Conservation (phyloP, 345 rosid species). For the Iberis pinnata region DNA sequence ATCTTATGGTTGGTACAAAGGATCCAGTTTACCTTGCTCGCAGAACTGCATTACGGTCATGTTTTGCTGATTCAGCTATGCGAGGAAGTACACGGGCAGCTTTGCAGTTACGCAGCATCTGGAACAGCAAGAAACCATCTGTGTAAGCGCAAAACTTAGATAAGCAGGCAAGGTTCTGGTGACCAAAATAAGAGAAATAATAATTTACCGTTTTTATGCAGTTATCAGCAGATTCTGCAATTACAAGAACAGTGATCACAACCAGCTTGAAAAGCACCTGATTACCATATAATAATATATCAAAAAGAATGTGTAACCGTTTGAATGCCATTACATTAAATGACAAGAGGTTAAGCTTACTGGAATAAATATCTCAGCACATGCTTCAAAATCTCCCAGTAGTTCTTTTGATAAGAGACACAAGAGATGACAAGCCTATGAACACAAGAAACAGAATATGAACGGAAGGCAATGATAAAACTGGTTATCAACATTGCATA, state of each 20-base stretch:
- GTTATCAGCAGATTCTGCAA: slow-evolving; percentile 98
- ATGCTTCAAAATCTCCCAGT: slow-evolving; percentile 91
- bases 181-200: not conserved
- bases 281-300: slow-evolving; percentile 39
- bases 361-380: slow-evolving; percentile 90
- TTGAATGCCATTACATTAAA: slow-evolving; percentile 8
- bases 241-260: slow-evolving; percentile 99
- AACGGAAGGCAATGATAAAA: slow-evolving; percentile 10
- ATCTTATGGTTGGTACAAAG: slow-evolving; percentile 10
- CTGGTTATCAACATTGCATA: slow-evolving; percentile 6
- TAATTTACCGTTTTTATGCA: slow-evolving; percentile 84
- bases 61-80: slow-evolving; percentile 82
- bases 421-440: slow-evolving; percentile 83
- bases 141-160: slow-evolving; percentile 28
- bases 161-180: slow-evolving; percentile 7
- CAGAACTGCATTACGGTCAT: slow-evolving; percentile 79
- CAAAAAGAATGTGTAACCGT: slow-evolving; percentile 22
- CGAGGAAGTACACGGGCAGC: slow-evolving; percentile 91
- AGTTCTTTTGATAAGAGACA: slow-evolving; percentile 94
- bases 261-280: slow-evolving; percentile 99
- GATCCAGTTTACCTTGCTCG: slow-evolving; percentile 65
- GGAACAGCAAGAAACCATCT: slow-evolving; percentile 27
- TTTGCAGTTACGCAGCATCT: slow-evolving; percentile 98
- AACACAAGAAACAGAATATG: slow-evolving; percentile 16
- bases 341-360: slow-evolving; percentile 41